Percentiles rank a stretch among this genome's conserved stretches.
phyloP scores from a whole-genome alignment of 2,329 filamentous ascomycete genomes.

The Monosporascus sp. region DNA sequence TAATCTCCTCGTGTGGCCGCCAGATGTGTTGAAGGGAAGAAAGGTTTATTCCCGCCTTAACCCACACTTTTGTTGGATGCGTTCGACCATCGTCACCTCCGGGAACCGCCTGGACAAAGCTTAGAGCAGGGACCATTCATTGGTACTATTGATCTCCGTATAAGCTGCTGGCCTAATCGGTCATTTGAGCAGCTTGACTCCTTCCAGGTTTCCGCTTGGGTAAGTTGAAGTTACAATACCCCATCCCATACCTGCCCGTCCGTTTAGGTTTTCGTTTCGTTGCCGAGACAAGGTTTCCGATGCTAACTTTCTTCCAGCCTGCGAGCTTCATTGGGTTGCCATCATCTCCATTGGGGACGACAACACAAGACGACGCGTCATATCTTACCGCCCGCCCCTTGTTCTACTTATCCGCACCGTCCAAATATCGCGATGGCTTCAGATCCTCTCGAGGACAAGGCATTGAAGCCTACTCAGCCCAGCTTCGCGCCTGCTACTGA shows the following conservation, averaged over 20 bases:
- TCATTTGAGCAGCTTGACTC: not conserved
- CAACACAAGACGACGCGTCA: not conserved
- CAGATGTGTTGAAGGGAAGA: not conserved
- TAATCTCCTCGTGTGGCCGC: no score
- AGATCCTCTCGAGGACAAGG: not conserved
- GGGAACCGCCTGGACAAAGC: not conserved
- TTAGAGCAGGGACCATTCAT: not conserved
- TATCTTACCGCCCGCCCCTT: not conserved
- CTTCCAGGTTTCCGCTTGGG: not conserved
- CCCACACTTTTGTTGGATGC: not conserved
- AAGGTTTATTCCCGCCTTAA: not conserved
- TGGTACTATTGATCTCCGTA: not conserved
- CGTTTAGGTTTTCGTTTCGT: no score
- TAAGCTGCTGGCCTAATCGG: not conserved
- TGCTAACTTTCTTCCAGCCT: not conserved
- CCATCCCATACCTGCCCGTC: no score
- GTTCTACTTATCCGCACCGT: no score
- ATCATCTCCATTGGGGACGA: not conserved
- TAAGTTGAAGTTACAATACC: not conserved
- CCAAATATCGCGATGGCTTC: constrained; percentile 2
- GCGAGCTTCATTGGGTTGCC: not conserved
- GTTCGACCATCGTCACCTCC: not conserved
- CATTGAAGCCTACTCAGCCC: constrained; percentile 4
- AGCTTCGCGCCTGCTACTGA: constrained; percentile 14
- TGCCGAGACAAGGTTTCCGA: not conserved